Evolutionary conservation across 495 filamentous ascomycete species (phyloP), one percentile per base, ranked within the genome.

Genomic region (Daldinia caldariorum): DNA sequence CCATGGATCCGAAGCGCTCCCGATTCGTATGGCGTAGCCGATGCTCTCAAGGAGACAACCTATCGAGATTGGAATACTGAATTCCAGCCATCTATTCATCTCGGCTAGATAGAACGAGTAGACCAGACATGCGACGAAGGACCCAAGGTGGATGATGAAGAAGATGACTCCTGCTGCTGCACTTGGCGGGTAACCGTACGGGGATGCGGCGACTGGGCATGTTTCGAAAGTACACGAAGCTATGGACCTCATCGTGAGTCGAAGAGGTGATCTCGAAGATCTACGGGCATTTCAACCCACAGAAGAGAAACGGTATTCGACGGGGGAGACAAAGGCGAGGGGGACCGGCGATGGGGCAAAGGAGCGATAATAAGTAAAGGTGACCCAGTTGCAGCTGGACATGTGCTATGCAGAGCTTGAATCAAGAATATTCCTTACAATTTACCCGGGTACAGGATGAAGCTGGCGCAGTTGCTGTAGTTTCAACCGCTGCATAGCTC

Each of bases 151-250:
- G 55, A 73, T 73, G 37, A 63, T 39, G 16, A 69, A 35, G 58
- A 73, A 73, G 35, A 73, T 61, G 32, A 32, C 53, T 12, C 58
- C 54, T n/a, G 66, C 70, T 38, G 62, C 61, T 4, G 66, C 50
- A 20, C 70, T 73, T 16, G 70, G 70, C 38, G 66, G 70, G 50
- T 73, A 73, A 29, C 70, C 70, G 29, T 73, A 73, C 0, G 70
- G 66, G 9, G 65, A 69, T 14, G 56, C 57, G 18, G 70, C 50
- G 16, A 69, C 66, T 13, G 70, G 58, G 20, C 70, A 73, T 22
- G 62, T 69, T 16, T 65, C 61, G 20, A 65, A 73, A 14, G 29
- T 66, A 20, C 70, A 73, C 6, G 61, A 58, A 56, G 70, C 69
- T 50, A 72, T 72, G 13, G 69, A 72, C 29, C 7, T 57, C 69